phyloP scores from a whole-genome alignment of 345 rosid genomes.

The Eucalyptus camaldulensis region DNA sequence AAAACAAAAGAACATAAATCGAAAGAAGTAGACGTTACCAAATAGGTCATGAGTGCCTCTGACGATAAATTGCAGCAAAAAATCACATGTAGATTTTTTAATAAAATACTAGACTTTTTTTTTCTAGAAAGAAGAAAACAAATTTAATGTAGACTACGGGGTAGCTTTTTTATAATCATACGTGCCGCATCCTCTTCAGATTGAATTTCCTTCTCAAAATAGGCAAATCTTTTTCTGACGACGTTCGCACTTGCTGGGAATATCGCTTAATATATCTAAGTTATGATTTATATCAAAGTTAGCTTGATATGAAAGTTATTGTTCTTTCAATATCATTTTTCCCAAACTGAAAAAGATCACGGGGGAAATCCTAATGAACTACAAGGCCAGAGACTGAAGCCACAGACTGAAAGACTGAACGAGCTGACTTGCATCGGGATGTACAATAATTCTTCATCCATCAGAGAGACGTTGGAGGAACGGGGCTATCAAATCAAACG shows the following conservation, averaged over 20 bases:
- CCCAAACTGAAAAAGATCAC: background rate
- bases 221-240: background rate
- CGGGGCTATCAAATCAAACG: background rate
- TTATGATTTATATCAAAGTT: too few relatives aligned
- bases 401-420: background rate
- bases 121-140: too few relatives aligned
- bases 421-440: background rate
- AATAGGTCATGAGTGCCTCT: too few relatives aligned
- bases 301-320: background rate
- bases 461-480: background rate
- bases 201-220: background rate
- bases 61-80: too few relatives aligned
- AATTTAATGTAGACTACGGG: background rate
- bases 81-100: too few relatives aligned
- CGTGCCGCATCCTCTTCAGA: background rate
- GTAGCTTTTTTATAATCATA: background rate
- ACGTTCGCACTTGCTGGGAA: background rate
- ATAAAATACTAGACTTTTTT: too few relatives aligned
- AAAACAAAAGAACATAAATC: rapidly evolving
- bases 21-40: rapidly evolving
- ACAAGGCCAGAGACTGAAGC: too few relatives aligned
- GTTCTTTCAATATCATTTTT: background rate
- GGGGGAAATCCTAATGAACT: background rate
- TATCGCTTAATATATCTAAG: background rate
- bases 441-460: background rate